Percentiles rank a stretch among this genome's conserved stretches.
These are phyloP conservation scores for Fagopyrum tataricum DNA, from an alignment of 148 eudicot species.

Conservation along the genomic window DNA sequence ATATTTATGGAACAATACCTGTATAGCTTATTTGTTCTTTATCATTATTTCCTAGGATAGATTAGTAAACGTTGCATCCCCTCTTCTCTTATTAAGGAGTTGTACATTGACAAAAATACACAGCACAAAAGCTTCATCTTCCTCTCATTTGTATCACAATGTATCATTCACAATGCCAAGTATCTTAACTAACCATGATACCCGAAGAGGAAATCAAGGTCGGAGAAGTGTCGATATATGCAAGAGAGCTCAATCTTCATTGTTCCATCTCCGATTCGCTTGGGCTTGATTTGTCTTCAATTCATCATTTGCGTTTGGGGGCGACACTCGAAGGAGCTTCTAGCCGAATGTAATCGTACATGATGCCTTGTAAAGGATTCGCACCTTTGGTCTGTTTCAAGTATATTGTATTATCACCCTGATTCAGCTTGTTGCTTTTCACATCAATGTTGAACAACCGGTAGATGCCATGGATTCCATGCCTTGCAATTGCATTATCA, in stretches of 20 bases:
- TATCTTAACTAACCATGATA: background rate
- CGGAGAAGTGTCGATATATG: no score
- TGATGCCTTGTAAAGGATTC: slow-evolving; percentile 51
- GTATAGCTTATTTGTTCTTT: no score
- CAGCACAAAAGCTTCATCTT: no score
- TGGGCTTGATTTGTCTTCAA: no score
- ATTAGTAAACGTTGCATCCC: no score
- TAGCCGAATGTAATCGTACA: slow-evolving; percentile 55
- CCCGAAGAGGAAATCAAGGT: no score
- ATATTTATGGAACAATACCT: no score
- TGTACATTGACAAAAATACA: no score
- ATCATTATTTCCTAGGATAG: no score
- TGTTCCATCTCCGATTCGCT: background rate
- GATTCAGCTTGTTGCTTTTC: slow-evolving; percentile 20
- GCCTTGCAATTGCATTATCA: slow-evolving; percentile 43
- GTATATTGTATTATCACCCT: slow-evolving; percentile 41
- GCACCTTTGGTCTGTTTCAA: slow-evolving; percentile 42
- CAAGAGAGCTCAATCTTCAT: background rate
- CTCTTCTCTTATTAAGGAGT: no score
- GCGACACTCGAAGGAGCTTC: slow-evolving; percentile 28
- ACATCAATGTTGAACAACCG: slow-evolving; percentile 44
- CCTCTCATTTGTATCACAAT: background rate
- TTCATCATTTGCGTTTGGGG: background rate
- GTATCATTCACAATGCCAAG: background rate
- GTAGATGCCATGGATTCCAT: slow-evolving; percentile 60